Evolutionary conservation across 2,329 filamentous ascomycete species (phyloP), one percentile per base, ranked within the genome.

Genomic region (Colletotrichum sublineola): DNA sequence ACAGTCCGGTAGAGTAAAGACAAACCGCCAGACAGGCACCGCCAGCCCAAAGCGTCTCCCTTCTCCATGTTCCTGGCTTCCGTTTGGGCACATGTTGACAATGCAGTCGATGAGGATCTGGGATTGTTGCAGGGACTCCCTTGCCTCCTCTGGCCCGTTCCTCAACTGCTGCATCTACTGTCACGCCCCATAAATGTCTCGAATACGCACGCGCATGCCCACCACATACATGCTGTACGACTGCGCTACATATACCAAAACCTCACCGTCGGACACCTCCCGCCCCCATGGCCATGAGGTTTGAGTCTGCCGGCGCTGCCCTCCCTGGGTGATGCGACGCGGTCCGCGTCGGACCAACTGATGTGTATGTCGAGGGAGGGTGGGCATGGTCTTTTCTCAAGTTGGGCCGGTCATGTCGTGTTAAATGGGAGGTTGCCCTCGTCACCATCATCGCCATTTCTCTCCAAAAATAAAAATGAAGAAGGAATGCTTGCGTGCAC

Each of bases 81-180:
- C 42, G 31, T 36, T 65, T 44, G 61, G 46, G 55, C 50, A 36
- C 20, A 56, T 57, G 12, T 9, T 55, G 12, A 20, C 52, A 46
- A 65, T 24, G 63, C 52, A 55, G 29, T 38, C 36, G 50, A 63
- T 52, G 61, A 53, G 61, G 40, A 63, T 63, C 61, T n/a, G 61
- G 61, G 61, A 36, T 52, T 52, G 9, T 42, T 48, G 33, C 48
- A 53, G 61, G 44, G 46, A n/a, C 31, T 44, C 40, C 31, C 42
- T 63, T 44, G 31, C 44, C 24, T 38, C 42, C 20, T 36, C 20
- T 36, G 31, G 11, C 31, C 60, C 20, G 31, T 62, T 46, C 8
- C 46, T 62, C 20, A 14, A 62, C 42, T 33, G 20, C 31, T 48
- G 44, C 20, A 62, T 50, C 33, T 62, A 7, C 12, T 38, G 20